Conservation (phyloP, 2,329 filamentous ascomycete genomes). For the Arthrobotrys pseudoclavata region DNA sequence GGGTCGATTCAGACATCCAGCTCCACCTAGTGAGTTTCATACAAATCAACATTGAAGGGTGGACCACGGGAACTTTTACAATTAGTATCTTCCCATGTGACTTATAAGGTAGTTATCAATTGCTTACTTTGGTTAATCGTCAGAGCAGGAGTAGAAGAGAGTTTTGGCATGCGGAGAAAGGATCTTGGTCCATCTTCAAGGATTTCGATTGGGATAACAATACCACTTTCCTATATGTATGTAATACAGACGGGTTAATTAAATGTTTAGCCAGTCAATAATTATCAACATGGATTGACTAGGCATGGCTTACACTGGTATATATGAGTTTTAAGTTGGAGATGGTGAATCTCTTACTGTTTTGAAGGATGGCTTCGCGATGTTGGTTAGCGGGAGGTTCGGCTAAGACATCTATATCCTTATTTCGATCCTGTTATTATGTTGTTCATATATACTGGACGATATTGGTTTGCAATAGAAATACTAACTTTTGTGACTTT, state of each 20-base stretch:
- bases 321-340: constrained; percentile 13
- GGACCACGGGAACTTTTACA: constrained; percentile 6
- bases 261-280: not conserved
- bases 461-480: not conserved
- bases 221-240: constrained; percentile 8
- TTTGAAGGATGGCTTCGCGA: not conserved
- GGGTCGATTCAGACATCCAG: constrained; percentile 34
- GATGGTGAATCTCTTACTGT: not conserved
- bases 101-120: not conserved
- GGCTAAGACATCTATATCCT: constrained; percentile 40
- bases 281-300: too few species aligned
- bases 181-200: constrained; percentile 2
- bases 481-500: not conserved
- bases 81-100: not conserved
- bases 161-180: constrained; percentile 8
- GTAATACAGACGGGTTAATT: not conserved
- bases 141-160: not conserved
- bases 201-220: not conserved
- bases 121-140: constrained; percentile 2
- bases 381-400: not conserved
- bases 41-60: constrained; percentile 20
- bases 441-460: not conserved
- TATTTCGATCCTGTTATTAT: not conserved
- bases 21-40: constrained; percentile 32
- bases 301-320: constrained; percentile 1